Conservation (phyloP, 495 filamentous ascomycete genomes). For the Viridothelium virens region DNA sequence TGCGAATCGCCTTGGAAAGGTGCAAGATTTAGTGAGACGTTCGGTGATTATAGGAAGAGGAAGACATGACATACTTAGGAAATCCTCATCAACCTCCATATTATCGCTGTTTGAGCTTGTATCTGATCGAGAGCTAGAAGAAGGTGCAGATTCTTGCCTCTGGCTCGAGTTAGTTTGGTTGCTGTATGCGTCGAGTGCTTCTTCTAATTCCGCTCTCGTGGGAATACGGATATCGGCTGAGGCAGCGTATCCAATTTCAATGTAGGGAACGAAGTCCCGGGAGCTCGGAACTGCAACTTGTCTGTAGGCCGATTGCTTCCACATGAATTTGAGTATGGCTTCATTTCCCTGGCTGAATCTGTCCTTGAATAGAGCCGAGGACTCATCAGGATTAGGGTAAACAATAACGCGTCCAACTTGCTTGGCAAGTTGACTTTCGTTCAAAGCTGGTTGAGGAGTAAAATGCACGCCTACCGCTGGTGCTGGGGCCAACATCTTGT, state of each 20-base stretch:
- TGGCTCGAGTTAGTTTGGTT: background rate
- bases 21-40: too few species aligned
- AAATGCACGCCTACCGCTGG: background rate
- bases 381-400: background rate
- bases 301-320: background rate
- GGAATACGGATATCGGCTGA: background rate
- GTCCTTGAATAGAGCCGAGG: background rate
- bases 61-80: too few species aligned
- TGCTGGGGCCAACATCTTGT: background rate
- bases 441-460: background rate
- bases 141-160: background rate
- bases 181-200: background rate
- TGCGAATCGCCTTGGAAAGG: too few species aligned
- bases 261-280: background rate
- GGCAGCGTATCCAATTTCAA: background rate
- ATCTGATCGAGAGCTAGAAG: too few species aligned
- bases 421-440: background rate
- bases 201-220: background rate
- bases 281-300: background rate
- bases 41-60: too few species aligned
- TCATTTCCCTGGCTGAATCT: background rate
- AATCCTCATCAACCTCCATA: too few species aligned
- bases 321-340: background rate
- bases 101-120: too few species aligned
- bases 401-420: background rate